These are phyloP conservation scores for Aquilaria malaccensis DNA, from an alignment of 345 rosid genomes.

Conservation along the genomic window DNA sequence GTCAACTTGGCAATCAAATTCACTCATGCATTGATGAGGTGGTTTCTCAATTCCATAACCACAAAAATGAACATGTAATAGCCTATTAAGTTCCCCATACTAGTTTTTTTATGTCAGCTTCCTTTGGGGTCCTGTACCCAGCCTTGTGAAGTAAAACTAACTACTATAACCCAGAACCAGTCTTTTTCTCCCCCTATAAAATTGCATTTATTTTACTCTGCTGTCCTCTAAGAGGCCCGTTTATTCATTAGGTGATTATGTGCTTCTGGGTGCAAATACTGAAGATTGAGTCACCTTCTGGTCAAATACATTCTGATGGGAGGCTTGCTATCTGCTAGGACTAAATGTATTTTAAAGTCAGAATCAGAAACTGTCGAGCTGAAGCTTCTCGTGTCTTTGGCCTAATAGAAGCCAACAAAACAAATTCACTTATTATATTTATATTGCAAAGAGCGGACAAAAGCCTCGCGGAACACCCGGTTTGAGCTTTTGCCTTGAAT, in stretches of 20 bases:
- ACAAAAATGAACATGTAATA: no score
- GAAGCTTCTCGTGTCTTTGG: conserved; percentile 37
- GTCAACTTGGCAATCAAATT: no score
- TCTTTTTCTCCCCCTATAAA: not conserved
- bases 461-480: conserved; percentile 18
- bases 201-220: no score
- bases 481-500: conserved; percentile 16
- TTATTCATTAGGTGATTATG: not conserved
- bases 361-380: conserved; percentile 31
- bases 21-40: no score
- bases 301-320: conserved; percentile 3
- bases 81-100: no score
- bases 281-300: conserved; percentile 13
- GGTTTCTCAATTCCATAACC: no score
- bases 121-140: conserved; percentile 6
- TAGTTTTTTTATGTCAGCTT: not conserved
- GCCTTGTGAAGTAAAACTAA: not conserved
- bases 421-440: conserved; percentile 8
- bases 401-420: conserved; percentile 11
- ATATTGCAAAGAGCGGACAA: conserved; percentile 17
- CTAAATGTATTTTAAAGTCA: no score
- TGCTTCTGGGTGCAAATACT: conserved; percentile 2
- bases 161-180: not conserved
- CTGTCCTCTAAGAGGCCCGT: not conserved
- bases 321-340: no score